phyloP scores from a whole-genome alignment of 306 rosid genomes.

The Alnus rubra region DNA sequence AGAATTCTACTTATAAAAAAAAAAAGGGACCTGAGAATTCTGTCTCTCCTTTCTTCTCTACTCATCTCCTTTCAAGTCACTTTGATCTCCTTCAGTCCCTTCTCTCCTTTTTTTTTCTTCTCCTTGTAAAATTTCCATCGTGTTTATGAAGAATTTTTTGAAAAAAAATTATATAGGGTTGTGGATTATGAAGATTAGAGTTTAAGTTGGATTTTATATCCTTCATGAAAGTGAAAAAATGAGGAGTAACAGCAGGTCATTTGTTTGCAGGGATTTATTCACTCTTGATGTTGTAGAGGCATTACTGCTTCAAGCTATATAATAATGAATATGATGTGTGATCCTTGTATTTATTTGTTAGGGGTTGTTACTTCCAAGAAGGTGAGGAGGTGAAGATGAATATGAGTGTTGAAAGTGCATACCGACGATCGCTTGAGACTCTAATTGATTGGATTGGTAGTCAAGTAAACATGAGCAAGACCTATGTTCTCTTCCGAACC shows the following conservation, averaged over 20 bases:
- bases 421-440: slow-evolving; percentile 64
- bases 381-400: slow-evolving; percentile 70
- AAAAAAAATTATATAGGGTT: not conserved
- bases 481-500: slow-evolving; percentile 78
- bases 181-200: not conserved
- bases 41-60: not conserved
- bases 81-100: not conserved
- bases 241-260: not conserved
- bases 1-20: not conserved
- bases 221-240: slow-evolving; percentile 3
- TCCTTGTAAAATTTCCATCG: not conserved
- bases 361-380: slow-evolving; percentile 87
- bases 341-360: slow-evolving; percentile 36
- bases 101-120: not conserved
- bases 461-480: slow-evolving; percentile 67
- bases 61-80: not conserved
- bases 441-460: slow-evolving; percentile 58
- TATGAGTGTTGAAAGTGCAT: slow-evolving; percentile 67
- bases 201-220: slow-evolving; percentile 5
- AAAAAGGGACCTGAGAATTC: not conserved
- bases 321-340: slow-evolving; percentile 20
- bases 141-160: not conserved
- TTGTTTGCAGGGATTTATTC: slow-evolving; percentile 14
- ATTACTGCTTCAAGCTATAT: slow-evolving; percentile 5
- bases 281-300: slow-evolving; percentile 15